Evolutionary conservation across 2,329 filamentous ascomycete species (phyloP).

Genomic region (Massarina eburnea): DNA sequence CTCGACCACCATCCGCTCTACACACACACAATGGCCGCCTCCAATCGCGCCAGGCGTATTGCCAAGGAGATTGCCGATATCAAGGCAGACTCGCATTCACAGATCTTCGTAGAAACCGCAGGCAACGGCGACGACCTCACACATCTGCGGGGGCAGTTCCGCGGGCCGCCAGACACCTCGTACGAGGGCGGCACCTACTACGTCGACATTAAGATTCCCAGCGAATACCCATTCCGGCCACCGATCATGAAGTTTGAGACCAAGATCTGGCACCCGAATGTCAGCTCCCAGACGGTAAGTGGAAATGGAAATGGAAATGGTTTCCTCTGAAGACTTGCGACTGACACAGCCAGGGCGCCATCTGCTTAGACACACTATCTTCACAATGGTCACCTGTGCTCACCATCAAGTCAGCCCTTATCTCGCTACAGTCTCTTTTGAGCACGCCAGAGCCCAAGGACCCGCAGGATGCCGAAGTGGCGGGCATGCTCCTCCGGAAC

Average conservation of each 20-base stretch:
- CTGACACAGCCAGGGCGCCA: slow-evolving; percentile 72
- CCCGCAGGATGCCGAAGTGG: slow-evolving; percentile 94
- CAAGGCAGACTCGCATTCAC: slow-evolving; percentile 71
- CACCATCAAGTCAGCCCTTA: slow-evolving; percentile 91
- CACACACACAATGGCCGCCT: slow-evolving; percentile 49
- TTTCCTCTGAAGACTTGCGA: background rate
- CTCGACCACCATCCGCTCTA: background rate
- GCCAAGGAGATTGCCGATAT: slow-evolving; percentile 79
- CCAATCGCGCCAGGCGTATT: slow-evolving; percentile 63
- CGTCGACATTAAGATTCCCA: slow-evolving; percentile 84
- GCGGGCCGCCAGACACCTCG: slow-evolving; percentile 86
- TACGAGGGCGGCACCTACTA: slow-evolving; percentile 84
- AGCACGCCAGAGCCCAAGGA: slow-evolving; percentile 94
- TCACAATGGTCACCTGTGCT: slow-evolving; percentile 93
- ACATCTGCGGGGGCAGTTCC: slow-evolving; percentile 80
- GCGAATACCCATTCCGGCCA: slow-evolving; percentile 89
- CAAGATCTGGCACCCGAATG: slow-evolving; percentile 95
- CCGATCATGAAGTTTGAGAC: slow-evolving; percentile 90
- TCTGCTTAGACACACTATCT: slow-evolving; percentile 91
- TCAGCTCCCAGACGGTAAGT: slow-evolving; percentile 88
- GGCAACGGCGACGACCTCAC: slow-evolving; percentile 70
- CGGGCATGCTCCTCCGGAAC: slow-evolving; percentile 79
- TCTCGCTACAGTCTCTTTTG: slow-evolving; percentile 90
- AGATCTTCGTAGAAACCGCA: slow-evolving; percentile 69
- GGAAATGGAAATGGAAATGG: background rate